Conservation (phyloP, 208 protist genomes). For the Leishmania guyanensis region DNA sequence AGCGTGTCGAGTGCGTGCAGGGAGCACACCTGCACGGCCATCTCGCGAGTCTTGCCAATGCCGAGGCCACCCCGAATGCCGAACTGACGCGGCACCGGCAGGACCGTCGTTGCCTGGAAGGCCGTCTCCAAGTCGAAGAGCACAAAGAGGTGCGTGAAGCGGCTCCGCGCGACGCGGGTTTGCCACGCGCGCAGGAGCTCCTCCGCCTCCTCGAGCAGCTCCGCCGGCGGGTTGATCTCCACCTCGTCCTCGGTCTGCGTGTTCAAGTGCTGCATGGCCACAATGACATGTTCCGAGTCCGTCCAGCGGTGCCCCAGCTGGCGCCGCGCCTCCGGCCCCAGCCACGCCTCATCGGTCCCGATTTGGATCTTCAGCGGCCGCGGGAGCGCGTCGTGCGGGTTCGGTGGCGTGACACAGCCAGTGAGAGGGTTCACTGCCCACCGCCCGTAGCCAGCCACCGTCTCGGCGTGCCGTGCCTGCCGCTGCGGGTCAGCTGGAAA, state of each 20-base stretch:
- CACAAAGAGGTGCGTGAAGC: slow-evolving; percentile 69
- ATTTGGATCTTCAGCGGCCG: slow-evolving; percentile 77
- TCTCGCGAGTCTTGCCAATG: slow-evolving; percentile 48
- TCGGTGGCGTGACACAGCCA: slow-evolving; percentile 23
- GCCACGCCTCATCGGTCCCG: slow-evolving; percentile 70
- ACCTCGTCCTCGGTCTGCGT: slow-evolving; percentile 51
- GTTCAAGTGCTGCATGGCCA: slow-evolving; percentile 36
- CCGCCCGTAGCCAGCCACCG: slow-evolving; percentile 63
- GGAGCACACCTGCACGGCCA: slow-evolving; percentile 68
- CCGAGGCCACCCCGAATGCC: slow-evolving; percentile 73
- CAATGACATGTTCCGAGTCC: slow-evolving; percentile 60
- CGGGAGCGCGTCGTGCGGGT: slow-evolving; percentile 57
- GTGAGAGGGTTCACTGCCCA: slow-evolving; percentile 63
- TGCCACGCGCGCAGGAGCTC: slow-evolving; percentile 63
- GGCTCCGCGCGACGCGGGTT: slow-evolving; percentile 55
- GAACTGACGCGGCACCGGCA: slow-evolving; percentile 61
- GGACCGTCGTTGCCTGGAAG: slow-evolving; percentile 74
- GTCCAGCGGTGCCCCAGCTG: slow-evolving; percentile 28
- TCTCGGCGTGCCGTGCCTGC: slow-evolving; percentile 65
- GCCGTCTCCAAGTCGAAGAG: slow-evolving; percentile 62
- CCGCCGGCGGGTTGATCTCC: slow-evolving; percentile 65
- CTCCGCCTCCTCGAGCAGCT: slow-evolving; percentile 56
- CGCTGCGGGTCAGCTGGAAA: slow-evolving; percentile 53
- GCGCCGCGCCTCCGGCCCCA: slow-evolving; percentile 28
- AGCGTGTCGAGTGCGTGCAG: slow-evolving; percentile 80